Evolutionary conservation across 768 basidiomycete species (phyloP).

Genomic region (Mycena polygramma): DNA sequence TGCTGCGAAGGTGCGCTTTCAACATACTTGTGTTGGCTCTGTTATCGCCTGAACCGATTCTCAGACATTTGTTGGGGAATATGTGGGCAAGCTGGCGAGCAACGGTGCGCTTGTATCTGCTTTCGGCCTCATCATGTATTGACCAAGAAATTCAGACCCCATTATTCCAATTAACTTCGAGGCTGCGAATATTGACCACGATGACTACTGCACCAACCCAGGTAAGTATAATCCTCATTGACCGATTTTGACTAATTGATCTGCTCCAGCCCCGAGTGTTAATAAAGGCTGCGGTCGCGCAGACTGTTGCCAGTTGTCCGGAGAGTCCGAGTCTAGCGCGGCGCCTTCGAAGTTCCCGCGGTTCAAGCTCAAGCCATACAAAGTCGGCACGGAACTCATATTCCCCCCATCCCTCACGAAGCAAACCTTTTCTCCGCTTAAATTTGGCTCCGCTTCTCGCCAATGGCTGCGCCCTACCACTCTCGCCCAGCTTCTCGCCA

Average conservation of each 20-base stretch:
- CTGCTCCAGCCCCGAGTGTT: constrained; percentile 15
- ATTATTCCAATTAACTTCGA: constrained; percentile 37
- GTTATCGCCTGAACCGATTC: no score
- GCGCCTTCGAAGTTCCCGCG: constrained; percentile 35
- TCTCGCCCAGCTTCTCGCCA: constrained; percentile 34
- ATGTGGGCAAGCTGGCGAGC: constrained; percentile 19
- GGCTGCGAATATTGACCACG: constrained; percentile 36
- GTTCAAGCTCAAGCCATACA: constrained; percentile 37
- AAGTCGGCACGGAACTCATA: constrained; percentile 37
- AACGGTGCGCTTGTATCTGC: constrained; percentile 16
- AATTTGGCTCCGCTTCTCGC: constrained; percentile 34
- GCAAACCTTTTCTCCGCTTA: constrained; percentile 25
- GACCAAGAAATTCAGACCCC: constrained; percentile 10
- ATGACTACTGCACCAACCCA: constrained; percentile 31
- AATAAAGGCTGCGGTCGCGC: constrained; percentile 35
- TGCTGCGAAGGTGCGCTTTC: constrained; percentile 30
- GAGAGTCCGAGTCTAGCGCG: constrained; percentile 12
- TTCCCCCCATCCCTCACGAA: constrained; percentile 37
- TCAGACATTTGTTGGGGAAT: constrained; percentile 38
- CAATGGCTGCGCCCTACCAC: constrained; percentile 39
- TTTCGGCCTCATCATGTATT: not conserved
- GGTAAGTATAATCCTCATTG: not conserved
- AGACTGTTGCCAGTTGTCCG: constrained; percentile 36
- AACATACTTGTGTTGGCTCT: no score
- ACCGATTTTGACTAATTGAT: not conserved